Evolutionary conservation across 2,329 filamentous ascomycete species (phyloP), one percentile per base, ranked within the genome.

Genomic region (Calonectria pteridis): DNA sequence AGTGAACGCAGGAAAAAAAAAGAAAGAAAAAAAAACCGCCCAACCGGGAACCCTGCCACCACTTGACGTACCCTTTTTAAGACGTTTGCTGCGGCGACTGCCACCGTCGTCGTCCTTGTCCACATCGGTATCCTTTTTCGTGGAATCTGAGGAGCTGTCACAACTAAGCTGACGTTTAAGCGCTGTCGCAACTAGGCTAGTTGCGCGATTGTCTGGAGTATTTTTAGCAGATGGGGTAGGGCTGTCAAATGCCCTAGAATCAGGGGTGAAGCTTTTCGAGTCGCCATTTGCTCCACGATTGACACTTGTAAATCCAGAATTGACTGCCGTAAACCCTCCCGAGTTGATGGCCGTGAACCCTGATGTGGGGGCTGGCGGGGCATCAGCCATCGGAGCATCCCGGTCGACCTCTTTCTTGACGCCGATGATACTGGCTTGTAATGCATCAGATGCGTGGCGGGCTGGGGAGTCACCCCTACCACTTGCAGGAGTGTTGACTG

Each of bases 31-130:
- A 59, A 43, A 64, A 64, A 28, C 59, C 37, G 23, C 59, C 59
- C 13, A 37, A 49, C 31, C 31, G 18, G 26, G 29, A 49, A 62
- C 50, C 53, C 53, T 62, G 64, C n/a, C 26, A 72, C 67, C 28
- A 40, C 33, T 53, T 46, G 31, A 73, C 80, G 63, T 77, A 78
- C 81, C 81, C 73, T 97, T 98, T 84, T 97, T 98, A 16, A 98
- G 88, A 53, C 97, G 92, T 86, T 99, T 99, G 84, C 96, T 98
- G 72, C 96, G 93, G 75, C 97, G 91, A 76, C 94, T 95, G 75
- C 91, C 91, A 77, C 87, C 88, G 64, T 95, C 93, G 67, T 95
- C 93, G 13, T 91, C 90, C 40, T 86, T 88, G 53, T 89, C 87
- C 14, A 81, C 82, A 5, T 86, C 85, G 13, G 81, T 83, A 26